A percentile compares a stretch with the other conserved stretches of the same genome.
These are phyloP conservation scores for Suillus weaverae DNA, from an alignment of 768 basidiomycete genomes.

Conservation along the genomic window DNA sequence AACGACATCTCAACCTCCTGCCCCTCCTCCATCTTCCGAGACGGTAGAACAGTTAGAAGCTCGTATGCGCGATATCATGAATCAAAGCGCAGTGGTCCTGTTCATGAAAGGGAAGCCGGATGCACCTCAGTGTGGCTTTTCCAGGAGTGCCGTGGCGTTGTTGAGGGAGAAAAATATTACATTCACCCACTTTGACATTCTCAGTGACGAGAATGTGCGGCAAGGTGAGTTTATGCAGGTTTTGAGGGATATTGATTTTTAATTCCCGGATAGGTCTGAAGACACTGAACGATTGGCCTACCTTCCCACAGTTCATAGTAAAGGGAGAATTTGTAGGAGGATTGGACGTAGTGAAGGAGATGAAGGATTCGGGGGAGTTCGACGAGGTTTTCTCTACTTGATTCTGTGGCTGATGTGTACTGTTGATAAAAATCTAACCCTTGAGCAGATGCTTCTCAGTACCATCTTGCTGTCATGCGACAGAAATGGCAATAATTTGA, in stretches of 20 bases:
- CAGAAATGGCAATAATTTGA: not conserved
- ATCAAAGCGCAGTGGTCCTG: conserved; percentile 71
- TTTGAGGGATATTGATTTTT: not conserved
- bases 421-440: not conserved
- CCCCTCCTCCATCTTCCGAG: conserved; percentile 42
- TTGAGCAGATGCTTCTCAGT: not conserved
- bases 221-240: conserved; percentile 52
- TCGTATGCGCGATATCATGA: conserved; percentile 74
- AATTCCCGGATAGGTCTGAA: conserved; percentile 52
- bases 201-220: conserved; percentile 77
- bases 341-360: conserved; percentile 88
- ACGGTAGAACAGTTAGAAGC: conserved; percentile 64
- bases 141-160: conserved; percentile 68
- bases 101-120: conserved; percentile 92
- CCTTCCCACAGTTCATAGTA: conserved; percentile 82
- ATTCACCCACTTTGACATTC: conserved; percentile 82
- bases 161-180: conserved; percentile 62
- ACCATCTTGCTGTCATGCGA: not conserved
- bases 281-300: conserved; percentile 87
- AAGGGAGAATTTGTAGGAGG: conserved; percentile 95
- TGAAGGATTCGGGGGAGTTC: conserved; percentile 81
- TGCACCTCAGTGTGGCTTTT: conserved; percentile 83
- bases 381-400: conserved; percentile 37
- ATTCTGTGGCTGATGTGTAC: not conserved
- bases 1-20: conserved; percentile 12